These are phyloP conservation scores for Beauveria varroae DNA, from an alignment of 2,329 filamentous ascomycete genomes.

Conservation along the genomic window DNA sequence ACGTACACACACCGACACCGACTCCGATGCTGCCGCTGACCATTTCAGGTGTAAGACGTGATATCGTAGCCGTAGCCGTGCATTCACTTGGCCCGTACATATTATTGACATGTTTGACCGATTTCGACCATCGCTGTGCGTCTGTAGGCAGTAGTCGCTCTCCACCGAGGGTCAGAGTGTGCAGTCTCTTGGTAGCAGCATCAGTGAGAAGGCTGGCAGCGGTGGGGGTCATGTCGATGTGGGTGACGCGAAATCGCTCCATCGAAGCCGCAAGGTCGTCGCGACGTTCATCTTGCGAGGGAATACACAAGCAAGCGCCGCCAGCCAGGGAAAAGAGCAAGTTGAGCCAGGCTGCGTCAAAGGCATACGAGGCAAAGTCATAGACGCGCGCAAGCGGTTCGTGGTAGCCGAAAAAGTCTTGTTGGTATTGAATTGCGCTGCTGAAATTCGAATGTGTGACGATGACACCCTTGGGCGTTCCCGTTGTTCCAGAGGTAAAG, in stretches of 20 bases:
- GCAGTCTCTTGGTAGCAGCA: not conserved
- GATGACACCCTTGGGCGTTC: slow-evolving; percentile 43
- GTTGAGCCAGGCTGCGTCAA: slow-evolving; percentile 10
- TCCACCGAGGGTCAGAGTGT: not conserved
- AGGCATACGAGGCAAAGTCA: slow-evolving; percentile 12
- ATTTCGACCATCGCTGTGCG: not conserved
- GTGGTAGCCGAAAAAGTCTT: not conserved
- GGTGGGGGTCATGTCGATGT: slow-evolving; percentile 2
- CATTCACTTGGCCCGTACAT: slow-evolving; percentile 7
- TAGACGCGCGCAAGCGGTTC: not conserved
- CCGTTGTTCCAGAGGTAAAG: slow-evolving; percentile 47
- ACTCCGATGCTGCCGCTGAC: slow-evolving; percentile 9
- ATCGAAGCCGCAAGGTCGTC: slow-evolving; percentile 10
- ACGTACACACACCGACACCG: not conserved
- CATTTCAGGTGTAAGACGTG: not conserved
- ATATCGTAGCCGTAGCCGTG: not conserved
- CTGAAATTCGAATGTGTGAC: slow-evolving; percentile 17
- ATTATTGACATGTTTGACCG: not conserved
- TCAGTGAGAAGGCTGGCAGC: not conserved
- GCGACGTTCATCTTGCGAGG: slow-evolving; percentile 10
- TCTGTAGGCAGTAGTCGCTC: not conserved
- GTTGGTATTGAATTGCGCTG: slow-evolving; percentile 12
- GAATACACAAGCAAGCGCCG: slow-evolving; percentile 11
- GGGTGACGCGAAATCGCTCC: slow-evolving; percentile 8
- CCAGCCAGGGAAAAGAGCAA: not conserved